Conservation (phyloP, 768 basidiomycete species). For the Leccinellum luteum region DNA sequence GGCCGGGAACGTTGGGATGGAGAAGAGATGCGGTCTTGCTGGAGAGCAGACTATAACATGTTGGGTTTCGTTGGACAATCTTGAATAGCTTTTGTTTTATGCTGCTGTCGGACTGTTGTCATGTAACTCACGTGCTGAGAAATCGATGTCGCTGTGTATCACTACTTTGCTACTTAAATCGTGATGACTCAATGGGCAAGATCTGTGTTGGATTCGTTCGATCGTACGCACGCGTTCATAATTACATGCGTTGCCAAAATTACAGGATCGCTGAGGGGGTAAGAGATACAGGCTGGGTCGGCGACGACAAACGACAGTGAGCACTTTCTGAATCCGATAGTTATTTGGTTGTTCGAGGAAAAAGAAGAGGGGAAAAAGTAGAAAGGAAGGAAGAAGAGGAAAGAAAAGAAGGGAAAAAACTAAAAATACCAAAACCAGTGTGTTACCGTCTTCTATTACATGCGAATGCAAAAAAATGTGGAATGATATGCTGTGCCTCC, state of each 20-base stretch:
- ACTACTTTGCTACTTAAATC: neutral
- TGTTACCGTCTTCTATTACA: conserved; percentile 52
- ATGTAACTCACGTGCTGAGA: neutral
- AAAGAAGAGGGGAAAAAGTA: neutral
- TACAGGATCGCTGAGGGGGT: conserved; percentile 4
- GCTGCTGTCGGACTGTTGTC: neutral
- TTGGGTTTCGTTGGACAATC: neutral
- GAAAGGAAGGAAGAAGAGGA: neutral
- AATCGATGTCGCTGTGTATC: neutral
- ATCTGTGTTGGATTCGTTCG: neutral
- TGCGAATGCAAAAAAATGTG: conserved; percentile 45
- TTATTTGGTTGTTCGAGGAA: conserved; percentile 8
- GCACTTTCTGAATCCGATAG: conserved; percentile 11
- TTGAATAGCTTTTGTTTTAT: neutral
- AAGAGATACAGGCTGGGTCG: conserved; percentile 16
- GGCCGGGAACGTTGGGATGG: conserved; percentile 66
- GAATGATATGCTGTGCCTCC: conserved; percentile 58
- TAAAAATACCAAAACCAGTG: conserved; percentile 28
- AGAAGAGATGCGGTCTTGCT: conserved; percentile 48
- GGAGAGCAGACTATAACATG: conserved; percentile 49
- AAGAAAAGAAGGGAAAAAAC: neutral
- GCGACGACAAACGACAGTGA: conserved; percentile 1
- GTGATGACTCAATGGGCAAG: neutral
- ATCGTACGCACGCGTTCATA: neutral
- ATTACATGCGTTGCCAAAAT: conserved; percentile 2